Percentiles rank a stretch among this genome's conserved stretches.
These are phyloP conservation scores for Hygrocybe punicea DNA, from an alignment of 768 basidiomycete genomes.

Conservation along the genomic window DNA sequence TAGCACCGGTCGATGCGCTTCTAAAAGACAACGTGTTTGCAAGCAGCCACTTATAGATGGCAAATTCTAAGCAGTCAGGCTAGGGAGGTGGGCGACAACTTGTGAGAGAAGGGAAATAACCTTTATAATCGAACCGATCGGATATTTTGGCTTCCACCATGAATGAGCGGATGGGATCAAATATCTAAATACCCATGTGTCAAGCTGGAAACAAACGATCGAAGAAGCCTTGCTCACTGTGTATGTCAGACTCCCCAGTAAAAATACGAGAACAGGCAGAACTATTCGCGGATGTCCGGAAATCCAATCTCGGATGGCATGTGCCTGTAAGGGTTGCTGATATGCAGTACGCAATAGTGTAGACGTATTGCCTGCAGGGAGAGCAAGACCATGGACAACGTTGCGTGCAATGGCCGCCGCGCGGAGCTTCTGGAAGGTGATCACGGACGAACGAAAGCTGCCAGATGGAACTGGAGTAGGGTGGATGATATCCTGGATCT, in stretches of 20 bases:
- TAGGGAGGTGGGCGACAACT: constrained; percentile 14
- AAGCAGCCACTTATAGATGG: constrained; percentile 73
- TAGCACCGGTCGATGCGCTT: background rate
- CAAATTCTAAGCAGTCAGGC: constrained; percentile 49
- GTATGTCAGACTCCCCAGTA: constrained; percentile 88
- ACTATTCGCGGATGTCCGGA: constrained; percentile 82
- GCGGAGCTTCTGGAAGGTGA: constrained; percentile 60
- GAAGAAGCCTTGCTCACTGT: constrained; percentile 71
- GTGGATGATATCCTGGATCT: constrained; percentile 61
- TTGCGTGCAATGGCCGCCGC: constrained; percentile 83
- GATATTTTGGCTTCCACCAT: constrained; percentile 80
- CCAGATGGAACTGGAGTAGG: constrained; percentile 65
- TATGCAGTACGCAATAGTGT: constrained; percentile 50
- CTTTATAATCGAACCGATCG: constrained; percentile 78
- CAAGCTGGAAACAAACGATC: background rate
- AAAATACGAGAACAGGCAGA: constrained; percentile 75
- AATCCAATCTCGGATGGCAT: constrained; percentile 74
- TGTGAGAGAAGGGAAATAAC: no score
- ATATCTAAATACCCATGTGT: constrained; percentile 57
- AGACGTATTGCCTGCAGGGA: constrained; percentile 10
- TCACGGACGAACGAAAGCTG: constrained; percentile 57
- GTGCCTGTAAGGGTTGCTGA: constrained; percentile 60
- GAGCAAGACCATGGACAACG: constrained; percentile 60
- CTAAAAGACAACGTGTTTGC: constrained; percentile 46
- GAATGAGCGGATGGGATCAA: constrained; percentile 85